Percentiles rank a stretch among this genome's conserved stretches.
phyloP scores from a whole-genome alignment of 2,329 filamentous ascomycete species.

The Fusarium sp. region DNA sequence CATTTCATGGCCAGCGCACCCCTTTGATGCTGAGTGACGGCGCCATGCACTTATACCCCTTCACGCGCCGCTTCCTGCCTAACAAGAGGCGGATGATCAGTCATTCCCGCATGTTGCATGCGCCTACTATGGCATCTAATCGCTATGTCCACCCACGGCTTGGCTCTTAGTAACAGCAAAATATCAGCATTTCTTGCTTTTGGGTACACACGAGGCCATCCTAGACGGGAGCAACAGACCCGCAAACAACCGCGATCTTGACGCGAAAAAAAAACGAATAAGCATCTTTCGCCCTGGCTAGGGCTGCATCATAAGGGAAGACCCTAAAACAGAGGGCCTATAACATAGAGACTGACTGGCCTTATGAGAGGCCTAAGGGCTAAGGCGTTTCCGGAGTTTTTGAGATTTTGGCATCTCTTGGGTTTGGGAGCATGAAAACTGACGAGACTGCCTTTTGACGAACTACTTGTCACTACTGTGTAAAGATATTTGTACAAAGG shows the following conservation, averaged over 20 bases:
- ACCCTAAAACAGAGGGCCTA: background rate
- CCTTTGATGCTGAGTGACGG: background rate
- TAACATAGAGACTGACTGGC: constrained; percentile 2
- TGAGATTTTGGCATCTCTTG: background rate
- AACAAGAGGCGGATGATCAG: constrained; percentile 6
- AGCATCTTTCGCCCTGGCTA: background rate
- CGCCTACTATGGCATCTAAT: constrained; percentile 2
- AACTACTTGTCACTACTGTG: constrained; percentile 1
- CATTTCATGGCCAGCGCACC: background rate
- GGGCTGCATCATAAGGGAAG: constrained; percentile 5
- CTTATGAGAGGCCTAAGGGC: background rate
- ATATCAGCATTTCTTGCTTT: background rate
- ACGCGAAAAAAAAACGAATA: constrained; percentile 7
- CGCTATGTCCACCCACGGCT: constrained; percentile 5
- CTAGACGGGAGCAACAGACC: constrained; percentile 27
- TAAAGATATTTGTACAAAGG: constrained; percentile 26
- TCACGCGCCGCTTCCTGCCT: constrained; percentile 12
- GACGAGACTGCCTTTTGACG: background rate
- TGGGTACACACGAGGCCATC: background rate
- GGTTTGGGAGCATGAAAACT: background rate
- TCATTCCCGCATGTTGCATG: constrained; percentile 3
- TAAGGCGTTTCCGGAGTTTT: constrained; percentile 1
- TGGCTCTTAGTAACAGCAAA: background rate
- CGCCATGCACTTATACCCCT: background rate
- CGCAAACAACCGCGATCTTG: constrained; percentile 11